Percentiles rank a stretch among this genome's conserved stretches.
These are phyloP conservation scores for Ceriops decandra DNA, from an alignment of 345 rosid species.

Conservation along the genomic window DNA sequence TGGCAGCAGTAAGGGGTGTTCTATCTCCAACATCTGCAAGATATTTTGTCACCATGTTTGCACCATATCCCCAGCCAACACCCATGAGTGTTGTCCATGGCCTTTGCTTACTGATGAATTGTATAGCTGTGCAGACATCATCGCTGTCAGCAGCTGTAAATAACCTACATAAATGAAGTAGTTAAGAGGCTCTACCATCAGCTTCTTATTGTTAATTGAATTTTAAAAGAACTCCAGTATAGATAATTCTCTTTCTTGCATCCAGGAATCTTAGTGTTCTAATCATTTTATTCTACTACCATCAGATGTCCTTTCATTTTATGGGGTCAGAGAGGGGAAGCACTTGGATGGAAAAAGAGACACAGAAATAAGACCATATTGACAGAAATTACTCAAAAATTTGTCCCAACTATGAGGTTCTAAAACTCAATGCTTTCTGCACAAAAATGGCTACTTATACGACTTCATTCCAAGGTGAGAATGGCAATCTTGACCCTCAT, in stretches of 20 bases:
- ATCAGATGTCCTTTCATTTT: not conserved
- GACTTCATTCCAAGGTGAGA: no score
- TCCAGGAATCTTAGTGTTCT: not conserved
- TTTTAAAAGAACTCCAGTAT: constrained; percentile 2
- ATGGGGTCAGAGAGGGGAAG: no score
- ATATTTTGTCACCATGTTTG: constrained; percentile 86
- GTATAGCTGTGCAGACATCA: constrained; percentile 75
- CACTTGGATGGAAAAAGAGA: no score
- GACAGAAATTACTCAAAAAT: no score
- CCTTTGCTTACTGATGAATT: constrained; percentile 68
- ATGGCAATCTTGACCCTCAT: not conserved
- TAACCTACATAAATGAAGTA: constrained; percentile 63
- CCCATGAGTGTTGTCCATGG: constrained; percentile 88
- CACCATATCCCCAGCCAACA: constrained; percentile 89
- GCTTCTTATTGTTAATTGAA: constrained; percentile 4
- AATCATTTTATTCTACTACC: constrained; percentile 2
- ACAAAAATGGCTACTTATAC: not conserved
- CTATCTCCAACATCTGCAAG: constrained; percentile 80
- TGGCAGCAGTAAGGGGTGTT: constrained; percentile 84
- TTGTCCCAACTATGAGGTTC: no score
- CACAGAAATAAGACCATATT: not conserved
- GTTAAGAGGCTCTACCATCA: constrained; percentile 36
- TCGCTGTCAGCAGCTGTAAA: constrained; percentile 98
- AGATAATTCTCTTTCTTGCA: constrained; percentile 4
- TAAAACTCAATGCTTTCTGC: no score